Percentiles rank a stretch among this genome's conserved stretches.
Conservation (phyloP, 176 grass and related monocot genomes). For the Triticum urartu region DNA sequence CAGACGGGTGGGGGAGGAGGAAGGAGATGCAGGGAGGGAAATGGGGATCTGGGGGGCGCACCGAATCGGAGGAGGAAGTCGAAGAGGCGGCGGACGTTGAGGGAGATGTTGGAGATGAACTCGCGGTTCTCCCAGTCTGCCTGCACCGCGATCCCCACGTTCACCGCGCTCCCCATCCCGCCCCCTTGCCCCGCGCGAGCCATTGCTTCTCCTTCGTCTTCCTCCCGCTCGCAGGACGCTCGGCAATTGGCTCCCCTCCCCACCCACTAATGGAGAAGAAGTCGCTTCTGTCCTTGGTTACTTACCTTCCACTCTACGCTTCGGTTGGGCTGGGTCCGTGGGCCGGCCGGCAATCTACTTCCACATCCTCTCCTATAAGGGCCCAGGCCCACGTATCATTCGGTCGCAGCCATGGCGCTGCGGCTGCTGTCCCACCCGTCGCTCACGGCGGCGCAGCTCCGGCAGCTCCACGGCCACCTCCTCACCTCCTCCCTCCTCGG, state of each 20-base stretch:
- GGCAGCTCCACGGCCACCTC: conserved; percentile 49
- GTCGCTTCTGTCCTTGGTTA: background rate
- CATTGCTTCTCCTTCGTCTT: background rate
- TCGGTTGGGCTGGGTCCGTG: background rate
- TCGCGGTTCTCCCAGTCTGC: conserved; percentile 98
- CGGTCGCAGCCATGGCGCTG: background rate
- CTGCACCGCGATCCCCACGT: conserved; percentile 93
- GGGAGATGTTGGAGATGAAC: conserved; percentile 99
- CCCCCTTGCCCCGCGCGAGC: conserved; percentile 47
- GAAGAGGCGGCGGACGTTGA: conserved; percentile 96
- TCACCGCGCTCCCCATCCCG: conserved; percentile 87
- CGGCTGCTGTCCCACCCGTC: conserved; percentile 29
- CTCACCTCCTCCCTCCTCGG: conserved; percentile 28
- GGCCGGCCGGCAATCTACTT: background rate
- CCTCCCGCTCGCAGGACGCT: too few species aligned
- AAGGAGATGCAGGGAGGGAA: background rate
- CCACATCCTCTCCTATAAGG: too few species aligned
- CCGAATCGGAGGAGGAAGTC: conserved; percentile 92
- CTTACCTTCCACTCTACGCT: background rate
- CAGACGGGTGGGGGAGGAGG: background rate
- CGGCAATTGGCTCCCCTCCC: background rate
- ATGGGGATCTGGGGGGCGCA: conserved; percentile 6
- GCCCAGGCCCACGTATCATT: too few species aligned
- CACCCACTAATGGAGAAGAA: background rate
- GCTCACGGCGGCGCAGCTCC: conserved; percentile 35